Evolutionary conservation across 306 rosid genomes (phyloP), one percentile per base, ranked within the genome.

Genomic region (Hippophae gyantsensis): DNA sequence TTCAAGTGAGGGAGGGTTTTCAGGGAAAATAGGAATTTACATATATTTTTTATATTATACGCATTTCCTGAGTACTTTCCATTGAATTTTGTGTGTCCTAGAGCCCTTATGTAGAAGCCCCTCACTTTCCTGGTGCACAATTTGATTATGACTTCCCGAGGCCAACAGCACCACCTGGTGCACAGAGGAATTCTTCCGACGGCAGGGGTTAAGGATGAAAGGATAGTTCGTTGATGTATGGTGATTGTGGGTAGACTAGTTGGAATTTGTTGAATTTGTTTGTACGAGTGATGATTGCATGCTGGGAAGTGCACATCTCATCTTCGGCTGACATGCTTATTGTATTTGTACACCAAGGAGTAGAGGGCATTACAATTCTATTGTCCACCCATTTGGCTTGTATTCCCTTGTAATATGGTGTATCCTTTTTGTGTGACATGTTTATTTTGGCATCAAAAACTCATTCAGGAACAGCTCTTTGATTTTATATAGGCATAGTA

Each of bases 111-210:
- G 96, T 92, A 75, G 92, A 79, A 78, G 83, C 86, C 41, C 95
- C 97, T 8, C 76, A 72, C 51, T 64, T 82, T 72, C 66, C 80
- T 56, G 90, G 86, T 66, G 74, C 73, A 63, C 83, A 75, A 64
- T 56, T 64, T 10, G 74, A 68, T 63, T 46, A 54, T 52, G 72
- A 73, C 63, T 79, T 87, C 71, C 98, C 98, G 6, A 74, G 69
- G 83, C 98, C 98, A 43, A 78, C 82, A 5, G 82, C 95, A 18
- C 98, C 98, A 13, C 95, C 96, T 2, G 98, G 98, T 66, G 98
- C 92, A 49, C 95, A 78, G 69, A 85, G 96, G 83, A 76, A 82
- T 48, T 52, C 87, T 56, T 63, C 84, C 42, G 63, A 69, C 26
- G 74, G 78, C 79, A 79, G 79, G 72, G 85, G 83, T 64, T 78